Evolutionary conservation across 2,329 filamentous ascomycete species (phyloP), one percentile per base, ranked within the genome.

Genomic region (Fusarium robinianum): DNA sequence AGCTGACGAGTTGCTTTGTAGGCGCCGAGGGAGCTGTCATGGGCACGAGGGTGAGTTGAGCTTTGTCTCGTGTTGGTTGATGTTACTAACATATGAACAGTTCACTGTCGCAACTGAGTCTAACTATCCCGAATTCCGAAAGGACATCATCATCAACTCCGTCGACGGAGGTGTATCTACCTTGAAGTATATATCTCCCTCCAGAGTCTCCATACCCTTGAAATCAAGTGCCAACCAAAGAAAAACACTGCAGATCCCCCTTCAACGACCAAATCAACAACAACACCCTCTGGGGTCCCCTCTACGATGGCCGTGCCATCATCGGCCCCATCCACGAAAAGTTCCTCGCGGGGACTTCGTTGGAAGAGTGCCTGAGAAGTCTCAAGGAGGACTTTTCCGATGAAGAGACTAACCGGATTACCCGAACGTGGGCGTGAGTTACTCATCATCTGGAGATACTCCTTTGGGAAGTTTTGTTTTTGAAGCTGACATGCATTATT

Each of bases 21-120:
- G 73, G 72, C 4, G 73, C 73, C 0, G 70, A 74, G 19, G 72
- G 65, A 10, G 65, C 65, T 5, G 71, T 71, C 3, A 68, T 76
- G 72, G 73, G 71, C 15, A 76, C 72, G 5, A 65, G 64, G 46
- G 68, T 66, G 59, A 58, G 61, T 65, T n/a, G 10, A 10, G 11
- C 21, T 11, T 11, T 9, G 2, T 12, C 4, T 4, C 10, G 3
- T 5, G 5, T 15, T n/a, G n/a, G 6, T 5, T 16, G 8, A 16
- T 8, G 8, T 5, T n/a, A 11, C 30, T 59, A 10, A 60, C 10
- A 3, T 14, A n/a, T n/a, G 14, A n/a, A 8, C 5, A 72, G 72
- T 78, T 78, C 43, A 64, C 73, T 29, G 65, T 72, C 10, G 64
- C 73, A 9, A 37, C 62, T 3, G 75, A 78, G 55, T 73, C 73